Conservation (phyloP, 768 basidiomycete genomes). For the Pleurotus cornucopiae region DNA sequence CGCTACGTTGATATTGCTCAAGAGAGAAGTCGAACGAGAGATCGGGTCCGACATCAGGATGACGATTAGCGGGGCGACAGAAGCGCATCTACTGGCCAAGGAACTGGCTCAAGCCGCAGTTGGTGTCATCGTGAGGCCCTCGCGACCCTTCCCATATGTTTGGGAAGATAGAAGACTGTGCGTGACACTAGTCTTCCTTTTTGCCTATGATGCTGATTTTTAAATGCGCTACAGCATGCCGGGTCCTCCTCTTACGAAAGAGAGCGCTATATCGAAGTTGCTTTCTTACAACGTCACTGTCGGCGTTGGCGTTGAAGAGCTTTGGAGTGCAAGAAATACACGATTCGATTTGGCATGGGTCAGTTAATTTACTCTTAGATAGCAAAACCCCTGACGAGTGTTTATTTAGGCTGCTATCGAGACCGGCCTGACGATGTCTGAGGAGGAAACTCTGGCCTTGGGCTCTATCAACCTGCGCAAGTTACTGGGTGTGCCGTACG, state of each 20-base stretch:
- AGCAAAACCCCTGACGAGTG: background rate
- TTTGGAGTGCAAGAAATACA: slow-evolving; percentile 64
- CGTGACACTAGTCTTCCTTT: slow-evolving; percentile 14
- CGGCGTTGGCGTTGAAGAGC: slow-evolving; percentile 57
- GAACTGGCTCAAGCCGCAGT: slow-evolving; percentile 52
- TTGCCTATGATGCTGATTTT: slow-evolving; percentile 24
- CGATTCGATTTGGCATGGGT: slow-evolving; percentile 85
- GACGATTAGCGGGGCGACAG: slow-evolving; percentile 62
- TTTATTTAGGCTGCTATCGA: slow-evolving; percentile 38
- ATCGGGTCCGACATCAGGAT: slow-evolving; percentile 43
- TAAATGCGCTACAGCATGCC: slow-evolving; percentile 38
- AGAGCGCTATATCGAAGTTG: slow-evolving; percentile 54
- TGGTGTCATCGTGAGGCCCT: slow-evolving; percentile 46
- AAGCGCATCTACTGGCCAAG: slow-evolving; percentile 66
- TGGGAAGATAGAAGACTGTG: slow-evolving; percentile 75
- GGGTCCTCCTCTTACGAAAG: slow-evolving; percentile 65
- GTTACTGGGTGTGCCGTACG: slow-evolving; percentile 29
- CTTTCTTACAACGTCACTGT: slow-evolving; percentile 68
- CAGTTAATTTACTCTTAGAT: slow-evolving; percentile 18
- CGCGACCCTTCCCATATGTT: slow-evolving; percentile 62
- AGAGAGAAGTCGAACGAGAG: slow-evolving; percentile 52
- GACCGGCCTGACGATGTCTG: slow-evolving; percentile 32
- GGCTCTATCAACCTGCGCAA: slow-evolving; percentile 43
- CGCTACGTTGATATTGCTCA: slow-evolving; percentile 68
- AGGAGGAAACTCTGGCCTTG: slow-evolving; percentile 39